Base-by-base conservation (phyloP, 2,329 filamentous ascomycete genomes). In the Knoxdaviesia capensis region DNA sequence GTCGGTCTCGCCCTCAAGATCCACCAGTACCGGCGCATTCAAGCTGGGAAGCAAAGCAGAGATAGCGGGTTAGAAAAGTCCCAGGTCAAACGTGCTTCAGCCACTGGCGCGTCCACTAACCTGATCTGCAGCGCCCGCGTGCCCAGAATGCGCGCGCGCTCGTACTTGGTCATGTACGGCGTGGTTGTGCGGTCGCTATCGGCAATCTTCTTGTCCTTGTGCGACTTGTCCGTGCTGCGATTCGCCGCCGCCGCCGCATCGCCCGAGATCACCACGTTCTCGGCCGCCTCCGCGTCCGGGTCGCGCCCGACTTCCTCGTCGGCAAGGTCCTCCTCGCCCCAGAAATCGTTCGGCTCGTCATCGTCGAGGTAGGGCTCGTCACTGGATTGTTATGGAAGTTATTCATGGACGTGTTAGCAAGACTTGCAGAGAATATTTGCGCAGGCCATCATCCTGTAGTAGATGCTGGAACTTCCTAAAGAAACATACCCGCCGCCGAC, bases 131-230 rank as follows among this genome's bases (percentile, higher is more conserved):
- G 62, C 36, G 90, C 90, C 50, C 90, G 72, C 36, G 90, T 96
- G 39, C 90, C 90, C 48, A 98, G 64, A 45, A 98, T 88, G 55
- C 90, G 77, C 48, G 90, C 90, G 52, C 79, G 75, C 69, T 98
- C 90, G 63, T 98, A 98, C 66, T 98, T 98, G 50, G 90, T 98
- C 88, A 98, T 93, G 64, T 94, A 98, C 3, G 88, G 90, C 31
- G 90, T 98, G 6, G 90, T 98, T 29, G 75, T 81, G 52, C 90
- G 77, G 62, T 93, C 74, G 50, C 87, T 82, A 50, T 84, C 82
- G 44, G 86, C 73, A 40, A 98, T 88, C 64, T 85, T 92, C 72
- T 92, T 94, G 62, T 87, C 73, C 55, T 76, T 77, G 54, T 69
- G 63, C 40, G 66, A 65, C 55, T 70, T 71, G 42, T 72, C 68